Conservation (phyloP, 108 stramenopile species). For the Cyclotella sp. region DNA sequence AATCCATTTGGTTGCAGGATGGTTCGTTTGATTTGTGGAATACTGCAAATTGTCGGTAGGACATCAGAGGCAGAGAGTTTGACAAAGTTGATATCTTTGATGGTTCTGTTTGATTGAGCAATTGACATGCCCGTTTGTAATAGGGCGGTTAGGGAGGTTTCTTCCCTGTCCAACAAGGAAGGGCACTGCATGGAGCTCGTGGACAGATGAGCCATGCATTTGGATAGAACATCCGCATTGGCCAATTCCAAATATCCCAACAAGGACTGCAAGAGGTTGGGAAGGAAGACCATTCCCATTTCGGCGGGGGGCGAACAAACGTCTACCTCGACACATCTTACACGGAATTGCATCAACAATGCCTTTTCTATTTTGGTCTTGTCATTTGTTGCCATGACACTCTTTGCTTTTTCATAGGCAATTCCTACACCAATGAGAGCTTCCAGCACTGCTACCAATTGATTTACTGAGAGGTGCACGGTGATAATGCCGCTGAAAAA, state of each 20-base stretch:
- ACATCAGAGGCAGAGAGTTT: slow-evolving; percentile 61
- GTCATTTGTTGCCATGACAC: neutral
- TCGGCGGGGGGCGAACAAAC: neutral
- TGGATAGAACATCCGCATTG: slow-evolving; percentile 14
- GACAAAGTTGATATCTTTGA: slow-evolving; percentile 22
- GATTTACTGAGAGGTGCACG: neutral
- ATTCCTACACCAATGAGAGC: neutral
- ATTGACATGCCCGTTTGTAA: slow-evolving; percentile 56
- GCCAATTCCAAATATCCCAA: neutral
- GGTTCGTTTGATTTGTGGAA: slow-evolving; percentile 58
- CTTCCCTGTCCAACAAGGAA: slow-evolving; percentile 60
- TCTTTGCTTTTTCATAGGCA: slow-evolving; percentile 4
- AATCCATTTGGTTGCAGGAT: slow-evolving; percentile 13
- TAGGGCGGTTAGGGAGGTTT: slow-evolving; percentile 35
- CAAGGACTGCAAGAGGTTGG: neutral
- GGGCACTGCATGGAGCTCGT: slow-evolving; percentile 52
- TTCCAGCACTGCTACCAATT: neutral
- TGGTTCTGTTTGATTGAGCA: slow-evolving; percentile 8
- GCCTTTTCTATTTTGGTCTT: neutral
- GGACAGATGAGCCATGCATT: slow-evolving; percentile 36
- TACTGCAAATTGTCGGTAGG: slow-evolving; percentile 51
- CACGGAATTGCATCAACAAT: neutral
- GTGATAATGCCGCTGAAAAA: neutral
- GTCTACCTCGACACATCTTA: neutral
- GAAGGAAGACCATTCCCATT: neutral